Base-by-base conservation (phyloP, 1,284 basidiomycete species). In the Agroathelia rolfsii region DNA sequence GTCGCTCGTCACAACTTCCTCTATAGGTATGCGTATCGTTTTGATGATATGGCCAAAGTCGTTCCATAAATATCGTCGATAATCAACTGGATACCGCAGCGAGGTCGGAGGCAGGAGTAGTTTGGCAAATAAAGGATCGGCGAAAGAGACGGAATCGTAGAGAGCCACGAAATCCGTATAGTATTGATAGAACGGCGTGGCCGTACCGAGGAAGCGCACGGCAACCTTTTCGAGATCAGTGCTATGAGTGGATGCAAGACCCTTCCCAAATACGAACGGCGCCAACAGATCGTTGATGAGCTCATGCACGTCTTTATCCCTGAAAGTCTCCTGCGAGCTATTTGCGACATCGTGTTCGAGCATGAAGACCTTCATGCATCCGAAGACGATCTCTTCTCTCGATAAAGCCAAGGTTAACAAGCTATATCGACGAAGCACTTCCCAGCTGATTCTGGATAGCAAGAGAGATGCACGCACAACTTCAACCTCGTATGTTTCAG, bases 291-390 rank as follows among this genome's bases (percentile, higher is more conserved):
- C 58, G 0, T 60, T 49, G 67, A 94, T 78, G 16, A 76, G 50
- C 3, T 49, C 53, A 6, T 62, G 64, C 2, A 95, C 77, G 3
- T 61, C 43, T 1, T 41, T 40, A 51, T 88, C 79, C 13, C 83
- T 64, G 55, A 76, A 89, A 18, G 87, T 75, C 43, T 89, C 85
- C 25, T 67, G n/a, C n/a, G n/a, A n/a, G n/a, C n/a, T n/a, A n/a
- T n/a, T n/a, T n/a, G n/a, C n/a, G n/a, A n/a, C n/a, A n/a, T 64
- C 68, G 54, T 93, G 83, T 52, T 95, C 93, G 12, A 97, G 73
- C 88, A 95, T 92, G 58, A 89, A 93, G 9, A 96, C 77, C 47
- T 88, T 89, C 84, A 94, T 90, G 43, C 87, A 79, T 21, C 69
- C 73, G 43, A 94, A 82, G 3, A 79, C 59, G 2, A 66, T 60